A percentile compares a stretch with the other conserved stretches of the same genome.
Conservation (phyloP, 2,329 filamentous ascomycete species). For the Paecilomyces dactylethromorphus region DNA sequence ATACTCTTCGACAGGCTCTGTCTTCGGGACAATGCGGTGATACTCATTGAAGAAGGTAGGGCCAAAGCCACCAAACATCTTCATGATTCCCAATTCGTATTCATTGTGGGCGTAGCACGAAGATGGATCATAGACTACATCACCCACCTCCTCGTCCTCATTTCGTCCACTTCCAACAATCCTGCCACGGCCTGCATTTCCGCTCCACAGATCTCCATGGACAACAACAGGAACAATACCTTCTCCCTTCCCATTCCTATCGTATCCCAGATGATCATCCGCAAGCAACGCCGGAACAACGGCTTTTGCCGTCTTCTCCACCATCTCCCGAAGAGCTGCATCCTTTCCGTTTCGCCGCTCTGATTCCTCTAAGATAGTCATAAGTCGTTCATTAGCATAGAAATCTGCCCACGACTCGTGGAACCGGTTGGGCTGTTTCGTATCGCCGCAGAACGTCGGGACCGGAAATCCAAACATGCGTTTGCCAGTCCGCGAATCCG, state of each 20-base stretch:
- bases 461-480: conserved; percentile 76
- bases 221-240: conserved; percentile 70
- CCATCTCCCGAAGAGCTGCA: conserved; percentile 52
- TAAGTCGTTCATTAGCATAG: conserved; percentile 69
- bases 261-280: conserved; percentile 55
- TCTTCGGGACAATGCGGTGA: conserved; percentile 65
- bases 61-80: conserved; percentile 89
- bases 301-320: conserved; percentile 55
- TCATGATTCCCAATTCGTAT: conserved; percentile 90
- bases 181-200: conserved; percentile 65
- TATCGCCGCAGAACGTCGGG: conserved; percentile 79
- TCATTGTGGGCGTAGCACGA: conserved; percentile 80
- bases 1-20: conserved; percentile 75
- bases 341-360: conserved; percentile 60
- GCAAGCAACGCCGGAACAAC: conserved; percentile 75
- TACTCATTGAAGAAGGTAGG: conserved; percentile 69
- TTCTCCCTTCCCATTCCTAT: conserved; percentile 36
- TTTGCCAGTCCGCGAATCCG: conserved; percentile 16
- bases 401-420: conserved; percentile 74
- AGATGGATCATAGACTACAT: conserved; percentile 77
- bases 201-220: conserved; percentile 91
- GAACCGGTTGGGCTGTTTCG: conserved; percentile 72
- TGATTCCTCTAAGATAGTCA: conserved; percentile 55
- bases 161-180: conserved; percentile 43
- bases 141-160: conserved; percentile 45